phyloP scores from a whole-genome alignment of 805 yeast species.

The Tetrapisispora phaffii region DNA sequence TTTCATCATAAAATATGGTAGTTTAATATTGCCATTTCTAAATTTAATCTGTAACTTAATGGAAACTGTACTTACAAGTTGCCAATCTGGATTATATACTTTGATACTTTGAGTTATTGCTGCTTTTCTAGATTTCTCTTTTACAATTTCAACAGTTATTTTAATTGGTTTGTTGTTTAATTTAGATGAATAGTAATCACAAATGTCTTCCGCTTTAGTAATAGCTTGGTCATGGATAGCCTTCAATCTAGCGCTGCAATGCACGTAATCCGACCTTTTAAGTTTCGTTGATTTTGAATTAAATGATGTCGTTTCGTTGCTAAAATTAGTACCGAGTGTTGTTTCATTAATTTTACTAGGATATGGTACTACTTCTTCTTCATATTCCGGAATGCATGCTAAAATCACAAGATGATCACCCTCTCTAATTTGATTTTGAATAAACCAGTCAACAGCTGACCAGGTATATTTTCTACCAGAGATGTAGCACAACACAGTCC shows the following conservation, averaged over 20 bases:
- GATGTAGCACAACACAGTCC: slow-evolving; percentile 50
- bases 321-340: neutral
- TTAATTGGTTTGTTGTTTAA: slow-evolving; percentile 16
- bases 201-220: slow-evolving; percentile 14
- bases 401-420: slow-evolving; percentile 58
- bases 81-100: slow-evolving; percentile 25
- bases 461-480: slow-evolving; percentile 63
- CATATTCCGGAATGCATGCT: slow-evolving; percentile 37
- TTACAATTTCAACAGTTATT: slow-evolving; percentile 26
- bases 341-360: neutral
- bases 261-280: neutral
- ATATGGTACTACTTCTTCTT: slow-evolving; percentile 6
- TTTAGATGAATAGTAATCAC: slow-evolving; percentile 21
- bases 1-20: slow-evolving; percentile 26
- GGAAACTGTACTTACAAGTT: slow-evolving; percentile 27
- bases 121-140: slow-evolving; percentile 17
- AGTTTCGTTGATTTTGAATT: neutral
- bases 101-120: slow-evolving; percentile 18
- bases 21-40: slow-evolving; percentile 27
- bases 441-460: slow-evolving; percentile 66
- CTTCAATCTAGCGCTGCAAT: slow-evolving; percentile 13
- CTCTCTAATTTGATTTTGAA: slow-evolving; percentile 43
- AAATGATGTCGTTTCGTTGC: neutral
- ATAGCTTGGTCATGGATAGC: slow-evolving; percentile 23
- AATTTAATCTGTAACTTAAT: slow-evolving; percentile 30